A percentile compares a stretch with the other conserved stretches of the same genome.
phyloP scores from a whole-genome alignment of 116 monocot genomes.

The Zostera marina region DNA sequence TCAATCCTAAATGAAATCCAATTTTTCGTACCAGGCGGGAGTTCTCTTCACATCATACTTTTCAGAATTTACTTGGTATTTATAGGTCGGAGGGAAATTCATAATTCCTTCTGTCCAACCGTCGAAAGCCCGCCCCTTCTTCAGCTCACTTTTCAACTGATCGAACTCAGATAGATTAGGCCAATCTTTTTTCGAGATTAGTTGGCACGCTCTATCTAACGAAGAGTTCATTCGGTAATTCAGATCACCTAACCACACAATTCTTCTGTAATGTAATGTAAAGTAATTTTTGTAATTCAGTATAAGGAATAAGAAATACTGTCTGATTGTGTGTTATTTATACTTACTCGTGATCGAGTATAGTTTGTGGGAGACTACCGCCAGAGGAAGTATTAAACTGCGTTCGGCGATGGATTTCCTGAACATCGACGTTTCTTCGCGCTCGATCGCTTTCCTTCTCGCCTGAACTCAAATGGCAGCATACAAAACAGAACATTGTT shows the following conservation, averaged over 20 bases:
- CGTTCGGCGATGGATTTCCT: constrained; percentile 21
- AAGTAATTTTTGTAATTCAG: not conserved
- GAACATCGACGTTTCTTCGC: constrained; percentile 13
- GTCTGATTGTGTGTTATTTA: no score
- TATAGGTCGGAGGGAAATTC: constrained; percentile 86
- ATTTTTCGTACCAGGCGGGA: constrained; percentile 63
- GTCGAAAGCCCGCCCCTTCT: constrained; percentile 65
- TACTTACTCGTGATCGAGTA: constrained; percentile 66
- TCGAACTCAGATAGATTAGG: constrained; percentile 51
- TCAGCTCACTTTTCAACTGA: constrained; percentile 70
- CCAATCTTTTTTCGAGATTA: constrained; percentile 53
- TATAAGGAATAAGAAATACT: no score
- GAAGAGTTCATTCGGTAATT: constrained; percentile 83
- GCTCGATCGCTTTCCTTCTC: constrained; percentile 10
- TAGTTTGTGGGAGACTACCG: constrained; percentile 28
- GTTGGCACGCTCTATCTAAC: constrained; percentile 53
- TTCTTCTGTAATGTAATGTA: constrained; percentile 32
- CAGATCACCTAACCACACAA: constrained; percentile 88
- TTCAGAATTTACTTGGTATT: constrained; percentile 63
- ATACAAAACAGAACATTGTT: constrained; percentile 17
- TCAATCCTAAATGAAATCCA: no score
- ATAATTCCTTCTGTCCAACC: constrained; percentile 86
- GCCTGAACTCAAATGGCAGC: constrained; percentile 13
- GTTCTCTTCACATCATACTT: constrained; percentile 78
- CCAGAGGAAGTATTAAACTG: constrained; percentile 32